Conservation (phyloP, 1,139 yeast genomes). For the Pichia cactophila region DNA sequence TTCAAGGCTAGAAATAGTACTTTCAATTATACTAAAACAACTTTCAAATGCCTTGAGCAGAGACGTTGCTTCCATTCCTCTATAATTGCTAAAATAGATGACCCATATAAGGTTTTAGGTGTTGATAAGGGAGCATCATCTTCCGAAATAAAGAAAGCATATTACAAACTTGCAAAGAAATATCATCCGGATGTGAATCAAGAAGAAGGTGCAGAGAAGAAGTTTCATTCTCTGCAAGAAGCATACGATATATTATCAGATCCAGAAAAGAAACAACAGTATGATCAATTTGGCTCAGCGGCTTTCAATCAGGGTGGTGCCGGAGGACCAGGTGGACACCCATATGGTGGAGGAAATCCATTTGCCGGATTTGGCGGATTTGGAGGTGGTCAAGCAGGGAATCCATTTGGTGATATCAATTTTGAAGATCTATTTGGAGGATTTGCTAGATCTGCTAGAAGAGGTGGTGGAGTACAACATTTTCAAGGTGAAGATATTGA, state of each 20-base stretch:
- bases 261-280: conserved; percentile 79
- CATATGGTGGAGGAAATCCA: conserved; percentile 33
- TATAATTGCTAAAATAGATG: conserved; percentile 28
- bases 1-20: neutral
- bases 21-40: neutral
- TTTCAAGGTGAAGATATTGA: conserved; percentile 89
- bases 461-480: conserved; percentile 48
- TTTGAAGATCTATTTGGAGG: conserved; percentile 80
- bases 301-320: conserved; percentile 52
- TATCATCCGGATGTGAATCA: conserved; percentile 96
- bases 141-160: conserved; percentile 89
- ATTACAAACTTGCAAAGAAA: conserved; percentile 86
- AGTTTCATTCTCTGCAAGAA: conserved; percentile 87
- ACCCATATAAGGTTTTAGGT: conserved; percentile 83
- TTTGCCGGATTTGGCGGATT: conserved; percentile 32
- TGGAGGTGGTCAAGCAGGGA: conserved; percentile 24
- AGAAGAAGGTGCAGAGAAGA: conserved; percentile 78
- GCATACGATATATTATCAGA: conserved; percentile 90
- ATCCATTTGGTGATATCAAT: conserved; percentile 38
- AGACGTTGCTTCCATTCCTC: conserved; percentile 23
- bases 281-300: conserved; percentile 84
- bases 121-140: conserved; percentile 63
- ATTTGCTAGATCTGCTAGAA: conserved; percentile 21
- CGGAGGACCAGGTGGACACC: conserved; percentile 38
- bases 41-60: neutral